Evolutionary conservation across 2,329 filamentous ascomycete species (phyloP), one percentile per base, ranked within the genome.

Genomic region (Fusarium sp.): DNA sequence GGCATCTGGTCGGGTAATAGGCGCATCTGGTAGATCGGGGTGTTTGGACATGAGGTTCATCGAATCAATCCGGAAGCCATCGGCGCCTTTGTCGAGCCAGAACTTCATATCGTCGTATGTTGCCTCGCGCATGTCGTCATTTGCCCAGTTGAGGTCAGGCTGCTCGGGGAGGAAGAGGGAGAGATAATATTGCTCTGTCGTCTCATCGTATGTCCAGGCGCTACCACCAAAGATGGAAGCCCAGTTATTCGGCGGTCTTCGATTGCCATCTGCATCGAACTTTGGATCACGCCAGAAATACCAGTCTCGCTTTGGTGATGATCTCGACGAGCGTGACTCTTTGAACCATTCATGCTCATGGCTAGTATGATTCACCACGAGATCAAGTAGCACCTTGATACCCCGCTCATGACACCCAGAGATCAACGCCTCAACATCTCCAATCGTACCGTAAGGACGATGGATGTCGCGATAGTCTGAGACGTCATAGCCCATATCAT

Each of bases 131-230:
- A 92, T 88, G 4, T 87, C 88, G 0, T 86, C 84, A 59, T 91
- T 92, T 73, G 93, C 91, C 92, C 92, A 95, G 80, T 95, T 95
- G 7, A 95, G 84, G 73, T 95, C 93, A 0, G 93, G 92, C 78
- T 94, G 93, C 65, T 92, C 88, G 3, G 86, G 86, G 4, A 90
- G 88, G 78, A 93, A 95, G 10, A 95, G 85, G 54, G 91, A 88
- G 3, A 94, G 87, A 76, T 93, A 94, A 79, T 93, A 94, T 80
- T 94, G 90, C 46, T 86, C 84, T 0, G 91, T 93, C 11, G 81
- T 78, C 66, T 91, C 88, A 73, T 94, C 91, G 80, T 87, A 94
- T 46, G 89, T 83, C 91, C 91, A 93, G 0, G 87, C 88, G 41
- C 77, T 77, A 54, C 82, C 83, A 33, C 80, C 80, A 64, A 84